Evolutionary conservation across 139 green algal genomes (phyloP).

Genomic region (Picochlorum sp.): DNA sequence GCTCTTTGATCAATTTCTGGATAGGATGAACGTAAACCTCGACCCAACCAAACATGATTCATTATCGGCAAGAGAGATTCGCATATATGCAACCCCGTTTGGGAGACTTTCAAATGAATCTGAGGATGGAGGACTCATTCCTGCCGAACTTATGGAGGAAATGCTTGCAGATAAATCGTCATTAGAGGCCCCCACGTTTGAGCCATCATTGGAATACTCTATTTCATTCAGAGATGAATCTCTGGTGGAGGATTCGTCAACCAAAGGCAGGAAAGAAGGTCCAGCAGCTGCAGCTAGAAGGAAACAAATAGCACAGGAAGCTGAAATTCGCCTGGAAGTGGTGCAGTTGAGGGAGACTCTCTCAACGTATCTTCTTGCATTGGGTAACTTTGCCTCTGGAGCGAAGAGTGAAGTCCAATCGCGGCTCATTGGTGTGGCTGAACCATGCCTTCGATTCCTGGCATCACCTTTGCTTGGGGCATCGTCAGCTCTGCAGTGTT

Average conservation of each 20-base stretch:
- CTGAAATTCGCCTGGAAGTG: constrained; percentile 47
- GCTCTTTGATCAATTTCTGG: constrained; percentile 27
- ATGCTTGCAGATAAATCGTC: constrained; percentile 15
- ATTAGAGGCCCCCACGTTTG: constrained; percentile 1
- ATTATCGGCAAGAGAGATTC: constrained; percentile 38
- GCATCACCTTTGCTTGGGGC: constrained; percentile 52
- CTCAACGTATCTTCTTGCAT: constrained; percentile 39
- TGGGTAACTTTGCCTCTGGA: constrained; percentile 39
- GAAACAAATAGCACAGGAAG: constrained; percentile 55
- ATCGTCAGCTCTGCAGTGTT: constrained; percentile 47
- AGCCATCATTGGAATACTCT: neutral
- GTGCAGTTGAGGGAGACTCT: constrained; percentile 39
- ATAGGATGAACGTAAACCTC: constrained; percentile 23
- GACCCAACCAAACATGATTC: constrained; percentile 40
- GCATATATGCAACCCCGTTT: constrained; percentile 52
- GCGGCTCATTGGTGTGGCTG: constrained; percentile 44
- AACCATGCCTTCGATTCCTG: constrained; percentile 59
- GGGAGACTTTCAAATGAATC: constrained; percentile 24
- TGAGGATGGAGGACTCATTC: constrained; percentile 24
- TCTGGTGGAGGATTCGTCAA: neutral
- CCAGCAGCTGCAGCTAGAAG: constrained; percentile 41
- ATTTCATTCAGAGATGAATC: neutral
- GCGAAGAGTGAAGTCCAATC: constrained; percentile 32
- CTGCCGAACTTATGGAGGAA: constrained; percentile 20
- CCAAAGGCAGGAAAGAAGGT: constrained; percentile 32